Base-by-base conservation (phyloP, 2,329 filamentous ascomycete genomes). In the Atkinsonella texensis region DNA sequence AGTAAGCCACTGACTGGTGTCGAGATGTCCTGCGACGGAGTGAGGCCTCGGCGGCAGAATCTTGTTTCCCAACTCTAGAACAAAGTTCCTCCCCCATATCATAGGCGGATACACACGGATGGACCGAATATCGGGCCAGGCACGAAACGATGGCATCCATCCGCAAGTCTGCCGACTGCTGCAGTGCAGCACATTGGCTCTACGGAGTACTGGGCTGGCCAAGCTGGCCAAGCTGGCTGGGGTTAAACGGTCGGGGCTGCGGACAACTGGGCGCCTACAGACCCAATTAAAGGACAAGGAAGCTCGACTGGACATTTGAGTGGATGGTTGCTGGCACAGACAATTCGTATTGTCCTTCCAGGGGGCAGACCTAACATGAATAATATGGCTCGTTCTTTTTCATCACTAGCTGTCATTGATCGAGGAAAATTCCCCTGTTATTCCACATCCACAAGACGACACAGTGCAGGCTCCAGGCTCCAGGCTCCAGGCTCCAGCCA, bases 251-350 rank as follows among this genome's bases (percentile, higher is more conserved):
- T 38, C 50, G 48, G 49, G 48, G 56, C 51, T 55, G 54, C 51
- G 57, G 52, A 54, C 59, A 55, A 55, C 54, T 56, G 57, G 64
- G 65, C 65, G 65, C 62, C 64, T 66, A 65, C 57, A 57, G 47
- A 55, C 45, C 65, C 65, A 68, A 68, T 68, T 61, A 66, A 17
- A 35, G 9, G 32, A 18, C 18, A 18, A 28, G 40, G 13, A 46
- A 28, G 39, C 18, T 28, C 11, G 33, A 32, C 31, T 20, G 45
- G 31, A 17, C 39, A 42, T 33, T 13, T 20, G 28, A 49, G 17
- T 46, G 42, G 49, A 46, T n/a, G 33, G 47, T 33, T 32, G 20
- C 43, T 40, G 38, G 38, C 38, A 41, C 47, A 20, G 23, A 15
- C 35, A 9, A 15, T 15, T 38, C 35, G 35, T 38, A 38, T 38